Evolutionary conservation across 129 eudicot genomes (phyloP).

Genomic region (Helianthus annuus): HanXRQr2.0-SUNRISE NC_035436.2:181070899-181071398

Average conservation of each 20-base stretch:
- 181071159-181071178: background rate
- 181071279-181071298: no score
- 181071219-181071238: no score
- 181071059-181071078: conserved; percentile 40
- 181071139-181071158: background rate
- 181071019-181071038: conserved; percentile 29
- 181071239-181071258: no score
- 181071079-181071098: background rate
- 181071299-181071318: no score
- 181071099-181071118: background rate
- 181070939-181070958: conserved; percentile 62
- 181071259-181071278: no score
- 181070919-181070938: conserved; percentile 69
- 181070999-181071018: conserved; percentile 3
- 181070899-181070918: conserved; percentile 78
- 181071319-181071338: no score
- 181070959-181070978: background rate
- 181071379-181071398: no score
- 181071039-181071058: conserved; percentile 34
- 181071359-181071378: no score
- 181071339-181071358: no score
- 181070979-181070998: background rate
- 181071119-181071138: conserved; percentile 8
- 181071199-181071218: no score
- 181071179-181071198: no score